These are phyloP conservation scores for Phaeosphaeriaceae sp. DNA, from an alignment of 2,329 filamentous ascomycete species.

Conservation along the genomic window DNA sequence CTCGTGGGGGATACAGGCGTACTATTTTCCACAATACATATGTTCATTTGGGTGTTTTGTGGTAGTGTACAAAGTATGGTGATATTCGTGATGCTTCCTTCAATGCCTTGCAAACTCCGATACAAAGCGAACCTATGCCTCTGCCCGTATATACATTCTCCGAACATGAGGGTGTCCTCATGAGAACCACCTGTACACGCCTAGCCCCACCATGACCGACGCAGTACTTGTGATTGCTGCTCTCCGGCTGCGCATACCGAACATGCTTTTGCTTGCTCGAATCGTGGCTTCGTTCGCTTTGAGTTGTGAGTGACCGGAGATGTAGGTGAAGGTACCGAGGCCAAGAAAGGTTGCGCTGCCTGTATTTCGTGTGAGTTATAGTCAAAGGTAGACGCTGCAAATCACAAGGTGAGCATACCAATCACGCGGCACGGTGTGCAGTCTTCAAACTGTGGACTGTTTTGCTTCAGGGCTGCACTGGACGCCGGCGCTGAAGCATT, in stretches of 20 bases:
- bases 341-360: constrained; percentile 55
- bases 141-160: not conserved
- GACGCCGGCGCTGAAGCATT: constrained; percentile 30
- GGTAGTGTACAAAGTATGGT: not conserved
- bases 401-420: constrained; percentile 56
- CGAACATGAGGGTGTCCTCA: constrained; percentile 7
- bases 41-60: not conserved
- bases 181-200: constrained; percentile 52
- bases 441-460: constrained; percentile 59
- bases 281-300: constrained; percentile 50
- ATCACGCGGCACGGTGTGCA: constrained; percentile 75
- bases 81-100: not conserved
- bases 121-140: not conserved
- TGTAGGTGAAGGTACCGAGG: constrained; percentile 56
- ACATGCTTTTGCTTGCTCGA: constrained; percentile 48
- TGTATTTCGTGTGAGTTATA: constrained; percentile 16
- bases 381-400: not conserved
- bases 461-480: constrained; percentile 39
- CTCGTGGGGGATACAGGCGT: not conserved
- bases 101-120: not conserved
- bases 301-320: constrained; percentile 55
- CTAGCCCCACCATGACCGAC: constrained; percentile 52
- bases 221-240: constrained; percentile 51
- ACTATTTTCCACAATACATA: not conserved
- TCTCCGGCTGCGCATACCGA: constrained; percentile 51